Conservation (phyloP, 2,329 filamentous ascomycete species). For the Fusarium citri region DNA sequence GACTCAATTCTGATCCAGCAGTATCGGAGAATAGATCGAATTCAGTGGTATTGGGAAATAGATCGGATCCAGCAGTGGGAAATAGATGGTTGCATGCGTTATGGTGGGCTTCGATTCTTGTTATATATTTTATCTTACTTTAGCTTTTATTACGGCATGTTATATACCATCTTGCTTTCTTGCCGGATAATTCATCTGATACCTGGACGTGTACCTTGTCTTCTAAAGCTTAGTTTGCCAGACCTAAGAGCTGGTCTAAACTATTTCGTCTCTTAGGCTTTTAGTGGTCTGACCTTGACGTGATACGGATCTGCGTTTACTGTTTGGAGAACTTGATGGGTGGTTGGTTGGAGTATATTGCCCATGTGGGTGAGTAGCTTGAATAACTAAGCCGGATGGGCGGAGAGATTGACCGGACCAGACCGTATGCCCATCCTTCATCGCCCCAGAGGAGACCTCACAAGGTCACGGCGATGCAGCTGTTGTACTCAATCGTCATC, state of each 20-base stretch:
- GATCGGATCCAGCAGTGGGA: background rate
- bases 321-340: background rate
- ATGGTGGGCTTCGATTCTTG: conserved; percentile 23
- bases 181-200: background rate
- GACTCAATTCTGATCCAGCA: background rate
- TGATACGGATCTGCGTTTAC: background rate
- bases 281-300: background rate
- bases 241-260: background rate
- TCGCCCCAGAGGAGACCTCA: background rate
- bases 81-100: background rate
- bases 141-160: conserved; percentile 32
- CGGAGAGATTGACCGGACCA: background rate
- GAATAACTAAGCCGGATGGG: background rate
- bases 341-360: background rate
- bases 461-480: too few species aligned
- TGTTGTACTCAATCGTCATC: too few species aligned
- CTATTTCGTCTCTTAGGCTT: background rate
- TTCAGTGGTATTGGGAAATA: too few species aligned
- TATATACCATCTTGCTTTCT: conserved; percentile 33
- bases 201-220: background rate
- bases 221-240: background rate
- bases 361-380: background rate
- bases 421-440: background rate
- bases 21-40: too few species aligned
- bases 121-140: conserved; percentile 24